Base-by-base conservation (phyloP, 164 flowering plant species). In the Nelumbo lutea region DNA sequence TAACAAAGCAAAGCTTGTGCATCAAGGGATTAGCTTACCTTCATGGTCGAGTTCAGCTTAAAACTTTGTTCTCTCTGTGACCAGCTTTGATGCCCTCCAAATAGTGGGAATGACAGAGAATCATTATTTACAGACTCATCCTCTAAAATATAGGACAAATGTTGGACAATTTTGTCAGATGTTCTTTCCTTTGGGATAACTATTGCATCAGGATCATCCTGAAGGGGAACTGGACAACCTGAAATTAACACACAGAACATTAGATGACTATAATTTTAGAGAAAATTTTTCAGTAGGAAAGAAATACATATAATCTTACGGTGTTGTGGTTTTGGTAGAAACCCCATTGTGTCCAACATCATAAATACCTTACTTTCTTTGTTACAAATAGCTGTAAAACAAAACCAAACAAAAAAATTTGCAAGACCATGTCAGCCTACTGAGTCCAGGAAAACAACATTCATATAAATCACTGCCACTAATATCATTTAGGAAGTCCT, bases 81-180 rank as follows among this genome's bases (percentile, higher is more conserved):
- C 99, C 99, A 96, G 75, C 79, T 89, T 72, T 79, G 80, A 79
- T 88, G 84, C 51, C 98, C 99, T 63, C 98, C 99, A 83, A 96
- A 96, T 46, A 91, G 72, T 51, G 97, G 93, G 59, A 77, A 61
- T 69, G 82, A 74, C 56, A 77, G 79, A 73, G 93, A 77, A 53
- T 75, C 81, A 76, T 75, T 76, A 43, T 71, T 74, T 42, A 47
- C 59, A 47, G 46, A 61, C 48, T 84, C 81, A 78, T 88, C 96
- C 74, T 85, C 95, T 79, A 73, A 64, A 43, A 86, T 62, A 71
- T 89, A 92, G 42, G 88, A 79, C 6, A 96, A 77, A 39, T 81
- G 75, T 68, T 85, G 78, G 52, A 90, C 86, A 72, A 84, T 62
- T 70, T 75, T 69, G 56, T 87, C 81, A 14, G 86, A 83, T 13